phyloP scores from a whole-genome alignment of 164 flowering plant species.

The Liriodendron chinense region DNA sequence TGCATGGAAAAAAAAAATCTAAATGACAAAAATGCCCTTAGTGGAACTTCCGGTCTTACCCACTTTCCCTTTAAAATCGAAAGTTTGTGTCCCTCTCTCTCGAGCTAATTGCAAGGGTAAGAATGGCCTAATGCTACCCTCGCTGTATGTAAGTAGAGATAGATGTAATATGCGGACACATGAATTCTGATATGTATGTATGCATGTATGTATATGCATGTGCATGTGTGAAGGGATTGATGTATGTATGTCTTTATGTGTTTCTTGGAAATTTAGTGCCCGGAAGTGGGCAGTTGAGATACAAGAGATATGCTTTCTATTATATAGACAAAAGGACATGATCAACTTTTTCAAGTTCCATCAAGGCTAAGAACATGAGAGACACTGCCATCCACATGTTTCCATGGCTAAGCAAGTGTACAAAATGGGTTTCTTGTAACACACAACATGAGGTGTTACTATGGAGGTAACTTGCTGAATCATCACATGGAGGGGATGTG shows the following conservation, averaged over 20 bases:
- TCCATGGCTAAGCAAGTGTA: neutral
- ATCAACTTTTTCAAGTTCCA: constrained; percentile 5
- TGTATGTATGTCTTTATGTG: neutral
- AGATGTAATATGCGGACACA: neutral
- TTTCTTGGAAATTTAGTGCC: neutral
- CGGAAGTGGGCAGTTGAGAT: neutral
- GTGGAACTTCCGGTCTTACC: too few relatives aligned
- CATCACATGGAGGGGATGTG: neutral
- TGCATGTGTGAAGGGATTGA: neutral
- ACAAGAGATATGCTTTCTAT: neutral
- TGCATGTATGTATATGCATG: neutral
- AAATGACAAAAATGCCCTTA: too few relatives aligned
- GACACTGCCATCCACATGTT: neutral
- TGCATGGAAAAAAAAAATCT: too few relatives aligned
- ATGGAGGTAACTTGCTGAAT: neutral
- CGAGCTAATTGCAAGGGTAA: too few relatives aligned
- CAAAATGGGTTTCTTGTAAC: neutral
- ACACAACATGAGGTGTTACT: neutral
- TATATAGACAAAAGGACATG: neutral
- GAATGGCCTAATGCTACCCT: too few relatives aligned
- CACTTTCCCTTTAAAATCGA: too few relatives aligned
- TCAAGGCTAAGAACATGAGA: constrained; percentile 5
- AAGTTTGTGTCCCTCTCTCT: too few relatives aligned
- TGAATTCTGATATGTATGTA: neutral
- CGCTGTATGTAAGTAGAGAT: neutral